Base-by-base conservation (phyloP, 805 yeast genomes). In the Starmerella bacillaris region DNA sequence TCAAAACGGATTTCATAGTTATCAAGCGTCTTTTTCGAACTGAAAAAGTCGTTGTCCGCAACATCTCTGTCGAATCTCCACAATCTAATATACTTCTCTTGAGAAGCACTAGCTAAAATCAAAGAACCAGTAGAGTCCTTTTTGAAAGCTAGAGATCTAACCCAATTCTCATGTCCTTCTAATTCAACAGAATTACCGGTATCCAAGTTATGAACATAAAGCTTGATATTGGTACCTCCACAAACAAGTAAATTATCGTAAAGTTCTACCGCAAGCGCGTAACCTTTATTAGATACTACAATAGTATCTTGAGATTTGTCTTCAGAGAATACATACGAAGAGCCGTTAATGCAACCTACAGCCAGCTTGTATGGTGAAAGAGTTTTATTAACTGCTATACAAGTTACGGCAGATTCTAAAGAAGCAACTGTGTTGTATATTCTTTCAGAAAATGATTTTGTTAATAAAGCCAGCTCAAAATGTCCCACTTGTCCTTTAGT, bases 151-250 rank as follows among this genome's bases (percentile, higher is more conserved):
- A 89, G 56, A 11, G 80, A 65, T 51, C 78, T 77, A 34, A 89
- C 69, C 99, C 99, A 89, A 55, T 84, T 94, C 56, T 89, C 98
- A 53, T 89, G 98, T 4, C 99, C 98, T 19, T 72, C 65, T 22
- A 89, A 56, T 6, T 58, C 58, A 1, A 36, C 34, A 5, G 14
- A 19, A 4, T 21, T 29, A 12, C 21, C 12, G 4, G 32, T 24
- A 4, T 31, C 35, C 3, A 35, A 27, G 17, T 37, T 31, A 9
- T 69, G 71, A 4, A 79, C 61, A 39, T 63, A 70, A 4, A 84
- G 49, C 21, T 53, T 49, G 7, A 65, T 52, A 12, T 47, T 41
- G 2, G 61, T 53, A 2, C 60, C 61, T 6, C 58, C 60, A 18
- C 53, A 37, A 1, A 58, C 56, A 3, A 56, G 30, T 16, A 54